A percentile compares a stretch with the other conserved stretches of the same genome.
These are phyloP conservation scores for Epichloe gansuensis DNA, from an alignment of 2,329 filamentous ascomycete species.

Conservation along the genomic window DNA sequence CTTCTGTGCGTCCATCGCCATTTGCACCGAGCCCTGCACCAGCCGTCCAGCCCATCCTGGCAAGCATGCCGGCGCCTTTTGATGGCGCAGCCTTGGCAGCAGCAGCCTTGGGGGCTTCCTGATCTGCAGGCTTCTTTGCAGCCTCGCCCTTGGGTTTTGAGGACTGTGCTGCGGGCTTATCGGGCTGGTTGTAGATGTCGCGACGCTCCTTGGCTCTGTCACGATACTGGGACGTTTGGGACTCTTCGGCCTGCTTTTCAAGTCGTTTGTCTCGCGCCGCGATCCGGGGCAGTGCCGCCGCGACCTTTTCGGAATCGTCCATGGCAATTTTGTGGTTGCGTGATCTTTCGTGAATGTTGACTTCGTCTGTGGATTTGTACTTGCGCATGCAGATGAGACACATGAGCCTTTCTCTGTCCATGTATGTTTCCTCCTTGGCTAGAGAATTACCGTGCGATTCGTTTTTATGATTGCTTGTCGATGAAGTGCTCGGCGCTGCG, in stretches of 20 bases:
- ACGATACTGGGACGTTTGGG: slow-evolving; percentile 33
- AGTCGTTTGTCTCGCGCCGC: slow-evolving; percentile 26
- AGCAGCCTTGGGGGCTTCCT: slow-evolving; percentile 11
- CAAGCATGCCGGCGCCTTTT: slow-evolving; percentile 54
- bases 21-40: slow-evolving; percentile 53
- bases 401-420: slow-evolving; percentile 38
- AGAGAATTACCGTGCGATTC: background rate
- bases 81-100: slow-evolving; percentile 28
- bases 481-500: background rate
- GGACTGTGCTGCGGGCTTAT: slow-evolving; percentile 30
- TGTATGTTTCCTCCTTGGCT: slow-evolving; percentile 33
- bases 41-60: slow-evolving; percentile 60
- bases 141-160: slow-evolving; percentile 24
- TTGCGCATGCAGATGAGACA: slow-evolving; percentile 34
- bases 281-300: slow-evolving; percentile 31
- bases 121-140: slow-evolving; percentile 6
- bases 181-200: slow-evolving; percentile 47
- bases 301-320: slow-evolving; percentile 30
- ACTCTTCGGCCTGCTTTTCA: slow-evolving; percentile 17
- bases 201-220: slow-evolving; percentile 58
- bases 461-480: background rate
- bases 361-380: slow-evolving; percentile 30
- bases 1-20: slow-evolving; percentile 49
- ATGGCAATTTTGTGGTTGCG: slow-evolving; percentile 28
- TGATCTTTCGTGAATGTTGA: slow-evolving; percentile 29